Evolutionary conservation across 352 stramenopile genomes (phyloP).

Genomic region (Phytophthora tentaculata): DNA sequence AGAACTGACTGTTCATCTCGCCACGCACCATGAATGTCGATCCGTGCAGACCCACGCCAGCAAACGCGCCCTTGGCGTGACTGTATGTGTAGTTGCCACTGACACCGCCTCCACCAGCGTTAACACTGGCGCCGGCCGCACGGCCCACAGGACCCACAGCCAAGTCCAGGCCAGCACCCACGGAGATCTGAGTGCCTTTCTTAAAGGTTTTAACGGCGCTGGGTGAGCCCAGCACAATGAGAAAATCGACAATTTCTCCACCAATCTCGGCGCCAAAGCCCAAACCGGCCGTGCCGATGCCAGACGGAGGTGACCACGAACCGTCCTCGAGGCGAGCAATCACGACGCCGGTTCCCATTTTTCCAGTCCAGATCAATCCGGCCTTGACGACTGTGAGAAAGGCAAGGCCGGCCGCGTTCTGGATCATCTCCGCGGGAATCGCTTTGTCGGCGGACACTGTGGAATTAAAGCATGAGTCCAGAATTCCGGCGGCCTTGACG

Average conservation of each 20-base stretch:
- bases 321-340: constrained; percentile 81
- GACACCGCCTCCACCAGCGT: constrained; percentile 77
- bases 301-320: constrained; percentile 83
- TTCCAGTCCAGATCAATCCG: constrained; percentile 85
- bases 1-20: constrained; percentile 88
- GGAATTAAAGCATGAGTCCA: constrained; percentile 87
- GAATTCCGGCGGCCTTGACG: constrained; percentile 79
- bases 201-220: constrained; percentile 85
- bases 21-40: constrained; percentile 85
- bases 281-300: constrained; percentile 81
- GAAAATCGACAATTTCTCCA: constrained; percentile 89
- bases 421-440: constrained; percentile 84
- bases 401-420: constrained; percentile 73
- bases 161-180: constrained; percentile 80
- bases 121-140: constrained; percentile 72
- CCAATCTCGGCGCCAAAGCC: constrained; percentile 87
- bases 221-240: constrained; percentile 85
- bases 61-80: constrained; percentile 83
- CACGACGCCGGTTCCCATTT: constrained; percentile 85
- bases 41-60: constrained; percentile 78
- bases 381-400: constrained; percentile 90
- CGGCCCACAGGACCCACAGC: constrained; percentile 77
- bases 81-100: constrained; percentile 90
- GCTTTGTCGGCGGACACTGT: constrained; percentile 72
- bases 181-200: constrained; percentile 80